Conservation (phyloP, 257 asterid species). For the Solanum raphanifolium region DNA sequence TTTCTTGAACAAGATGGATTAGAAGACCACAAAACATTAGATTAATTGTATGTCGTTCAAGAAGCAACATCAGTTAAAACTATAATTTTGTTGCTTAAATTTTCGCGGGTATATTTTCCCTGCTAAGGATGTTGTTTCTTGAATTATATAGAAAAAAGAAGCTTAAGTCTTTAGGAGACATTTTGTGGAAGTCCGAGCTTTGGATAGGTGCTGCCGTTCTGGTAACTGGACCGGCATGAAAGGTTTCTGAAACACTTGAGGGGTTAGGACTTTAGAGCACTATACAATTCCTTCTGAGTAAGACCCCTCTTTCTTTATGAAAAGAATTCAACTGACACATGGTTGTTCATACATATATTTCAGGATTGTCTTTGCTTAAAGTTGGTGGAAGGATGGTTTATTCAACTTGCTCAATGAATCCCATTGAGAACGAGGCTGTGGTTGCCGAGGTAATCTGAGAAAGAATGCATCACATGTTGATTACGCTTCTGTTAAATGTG, state of each 20-base stretch:
- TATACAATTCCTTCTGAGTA: neutral
- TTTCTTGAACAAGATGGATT: neutral
- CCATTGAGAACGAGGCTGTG: slow-evolving; percentile 93
- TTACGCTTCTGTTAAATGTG: neutral
- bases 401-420: slow-evolving; percentile 99
- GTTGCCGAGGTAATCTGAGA: slow-evolving; percentile 70
- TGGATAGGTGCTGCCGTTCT: neutral
- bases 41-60: neutral
- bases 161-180: neutral
- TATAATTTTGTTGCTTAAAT: neutral
- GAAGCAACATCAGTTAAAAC: neutral
- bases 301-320: neutral
- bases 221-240: neutral
- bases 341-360: slow-evolving; percentile 5
- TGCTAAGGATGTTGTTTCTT: neutral
- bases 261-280: neutral
- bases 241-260: neutral
- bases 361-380: slow-evolving; percentile 88
- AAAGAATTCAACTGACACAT: neutral
- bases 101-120: neutral
- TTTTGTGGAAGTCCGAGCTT: neutral
- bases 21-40: neutral
- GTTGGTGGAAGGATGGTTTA: slow-evolving; percentile 97
- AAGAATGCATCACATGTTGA: neutral
- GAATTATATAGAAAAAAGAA: neutral